Base-by-base conservation (phyloP, 257 asterid genomes). In the Lycium barbarum region DNA sequence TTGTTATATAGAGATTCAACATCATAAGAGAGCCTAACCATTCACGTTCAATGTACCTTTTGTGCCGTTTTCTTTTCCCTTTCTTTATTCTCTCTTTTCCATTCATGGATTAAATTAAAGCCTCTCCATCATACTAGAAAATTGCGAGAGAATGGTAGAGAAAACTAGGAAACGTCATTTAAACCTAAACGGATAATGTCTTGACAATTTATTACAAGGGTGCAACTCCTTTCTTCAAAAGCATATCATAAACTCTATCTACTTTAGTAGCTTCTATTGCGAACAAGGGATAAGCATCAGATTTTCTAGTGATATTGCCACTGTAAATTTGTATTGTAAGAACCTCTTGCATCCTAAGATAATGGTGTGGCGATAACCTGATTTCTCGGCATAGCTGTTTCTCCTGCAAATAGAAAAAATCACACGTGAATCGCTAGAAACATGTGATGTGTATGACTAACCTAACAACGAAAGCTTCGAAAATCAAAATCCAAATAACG, bases 241-340 rank as follows among this genome's bases (percentile, higher is more conserved):
- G 93, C 92, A 94, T 90, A 84, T 95, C 97, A 66, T 91, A 95
- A 62, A 94, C 94, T 88, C 89, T 90, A 87, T 94, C 97, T 67
- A 94, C 85, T 89, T 92, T 95, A 26, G 88, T 49, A 12, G 97
- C 91, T 58, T 95, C 99, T 35, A 91, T 84, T 83, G 90, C 92
- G 86, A 95, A 94, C 61, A 90, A 86, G 9, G 94, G 78, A 88
- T 94, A 88, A 8, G 97, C 97, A 84, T 95, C 98, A 0, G 95
- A 89, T 88, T 91, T 94, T 92, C 88, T 89, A 17, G 94, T 93
- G 84, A 95, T 89, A 38, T 91, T 92, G 70, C 98, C 98, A 18
- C 80, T 89, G 87, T 88, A 84, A 53, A 92, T 88, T 55, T 91
- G 94, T 22, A 86, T 86, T 1, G 97, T 83, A 89, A 94, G 89